Base-by-base conservation (phyloP, 495 filamentous ascomycete species). In the Hyaloscypha bicolor region DNA sequence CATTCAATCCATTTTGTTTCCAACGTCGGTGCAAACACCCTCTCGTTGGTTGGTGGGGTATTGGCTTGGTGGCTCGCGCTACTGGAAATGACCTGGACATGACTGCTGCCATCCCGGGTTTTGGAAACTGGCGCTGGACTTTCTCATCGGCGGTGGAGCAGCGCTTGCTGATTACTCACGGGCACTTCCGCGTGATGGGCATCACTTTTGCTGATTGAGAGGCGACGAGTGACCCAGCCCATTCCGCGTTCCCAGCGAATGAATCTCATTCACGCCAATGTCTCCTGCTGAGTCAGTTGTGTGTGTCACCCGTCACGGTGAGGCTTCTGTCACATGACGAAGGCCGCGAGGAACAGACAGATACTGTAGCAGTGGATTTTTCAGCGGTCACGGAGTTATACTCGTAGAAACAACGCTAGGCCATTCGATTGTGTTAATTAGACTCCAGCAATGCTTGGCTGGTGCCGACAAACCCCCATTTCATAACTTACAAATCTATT, bases 381-480 rank as follows among this genome's bases (percentile, higher is more conserved):
- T 48, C 42, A 48, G 9, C 42, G 11, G 4, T 3, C 42, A 14
- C n/a, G 11, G 42, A 37, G 42, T 11, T 14, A 48, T 48, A 48
- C 16, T 48, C 42, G 16, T 48, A 14, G 42, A 12, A 14, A 19
- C 16, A 12, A 19, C 11, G 16, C 42, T 16, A 12, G 11, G 16
- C 16, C 42, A 11, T 48, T 48, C 42, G 16, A 37, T 37, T 37
- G 35, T 48, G 11, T 48, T 4, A 48, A 11, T 16, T 19, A 25
- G 53, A 29, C 9, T 31, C 4, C 21, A 25, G 22, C 21, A 48
- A 48, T 21, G 59, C 59, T 21, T 25, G n/a, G 59, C 59, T 48
- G 39, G 51, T 25, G 16, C n/a, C 16, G 42, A 63, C 62, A 69
- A 64, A n/a, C 59, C 58, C 9, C 39, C 48, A 0, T 12, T 21